A percentile compares a stretch with the other conserved stretches of the same genome.
phyloP scores from a whole-genome alignment of 2,329 filamentous ascomycete species.

The Diaporthe citrichinensis region DNA sequence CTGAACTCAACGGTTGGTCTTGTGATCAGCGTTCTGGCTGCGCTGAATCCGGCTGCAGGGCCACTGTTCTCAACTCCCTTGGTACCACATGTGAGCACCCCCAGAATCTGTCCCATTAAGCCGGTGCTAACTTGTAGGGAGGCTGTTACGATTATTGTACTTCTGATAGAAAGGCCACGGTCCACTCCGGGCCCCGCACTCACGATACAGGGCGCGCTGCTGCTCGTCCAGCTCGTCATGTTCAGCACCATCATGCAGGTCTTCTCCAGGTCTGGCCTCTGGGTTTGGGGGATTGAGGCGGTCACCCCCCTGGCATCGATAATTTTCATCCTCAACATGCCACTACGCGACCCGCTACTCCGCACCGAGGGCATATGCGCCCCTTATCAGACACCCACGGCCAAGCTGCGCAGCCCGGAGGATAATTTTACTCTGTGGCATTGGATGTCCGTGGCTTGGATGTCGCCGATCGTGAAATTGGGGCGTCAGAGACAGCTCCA shows the following conservation, averaged over 20 bases:
- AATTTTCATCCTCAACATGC: slow-evolving; percentile 75
- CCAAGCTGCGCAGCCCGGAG: slow-evolving; percentile 78
- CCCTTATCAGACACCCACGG: slow-evolving; percentile 68
- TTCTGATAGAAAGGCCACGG: slow-evolving; percentile 38
- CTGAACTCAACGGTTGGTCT: slow-evolving; percentile 33
- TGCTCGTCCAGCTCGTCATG: slow-evolving; percentile 50
- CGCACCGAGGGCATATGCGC: slow-evolving; percentile 70
- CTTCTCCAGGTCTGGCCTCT: slow-evolving; percentile 43
- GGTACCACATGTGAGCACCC: slow-evolving; percentile 39
- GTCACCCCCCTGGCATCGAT: slow-evolving; percentile 62
- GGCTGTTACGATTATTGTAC: slow-evolving; percentile 31
- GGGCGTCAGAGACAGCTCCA: slow-evolving; percentile 77
- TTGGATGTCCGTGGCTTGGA: slow-evolving; percentile 89
- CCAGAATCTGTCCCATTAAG: background rate
- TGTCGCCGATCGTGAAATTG: slow-evolving; percentile 78
- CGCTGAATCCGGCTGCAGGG: slow-evolving; percentile 22
- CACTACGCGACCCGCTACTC: slow-evolving; percentile 73
- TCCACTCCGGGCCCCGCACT: slow-evolving; percentile 80
- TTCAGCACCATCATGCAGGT: slow-evolving; percentile 52
- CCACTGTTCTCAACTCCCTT: slow-evolving; percentile 40
- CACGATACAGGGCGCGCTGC: slow-evolving; percentile 66
- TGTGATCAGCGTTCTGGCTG: slow-evolving; percentile 32
- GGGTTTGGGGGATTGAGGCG: slow-evolving; percentile 51
- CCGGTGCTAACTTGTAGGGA: slow-evolving; percentile 13
- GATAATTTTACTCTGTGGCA: slow-evolving; percentile 85